Evolutionary conservation across 192 early-diverging fungal genomes (phyloP), one percentile per base, ranked within the genome.

Genomic region (Coemansia sp.): DNA sequence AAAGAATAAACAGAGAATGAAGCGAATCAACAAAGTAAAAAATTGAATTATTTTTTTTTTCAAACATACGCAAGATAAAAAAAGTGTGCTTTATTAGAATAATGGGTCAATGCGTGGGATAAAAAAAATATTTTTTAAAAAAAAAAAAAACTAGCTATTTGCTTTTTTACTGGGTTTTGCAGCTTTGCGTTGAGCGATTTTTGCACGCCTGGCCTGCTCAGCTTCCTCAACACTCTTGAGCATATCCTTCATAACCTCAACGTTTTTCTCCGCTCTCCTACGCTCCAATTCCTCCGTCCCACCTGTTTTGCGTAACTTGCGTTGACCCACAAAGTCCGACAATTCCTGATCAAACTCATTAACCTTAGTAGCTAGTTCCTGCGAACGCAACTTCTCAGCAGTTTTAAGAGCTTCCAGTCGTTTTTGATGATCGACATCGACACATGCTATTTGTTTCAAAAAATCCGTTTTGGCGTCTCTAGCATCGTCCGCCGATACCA

Each of bases 321-420:
- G 87, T 18, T 81, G 38, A 4, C 76, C 71, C 6, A 93, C 91
- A 82, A 91, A 93, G 0, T 75, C 71, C 0, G 84, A 78, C 63
- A 93, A 56, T 56, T 93, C 91, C 38, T 88, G 72, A 57, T 89
- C 90, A 80, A 93, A 93, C 64, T 90, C 90, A 64, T 93, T 88
- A 52, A 91, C 89, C 28, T 87, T 73, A 61, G 85, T 80, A 1
- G 86, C 85, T 48, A 90, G 67, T 68, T 93, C 91, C 48, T 85
- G 76, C 50, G 85, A 83, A 20, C 91, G 77, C 66, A 87, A 63
- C 63, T 85, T 87, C 62, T 91, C 88, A 14, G 89, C 87, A 40
- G 84, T 75, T 7, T 85, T 80, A 62, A 93, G 72, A 1, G 91
- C 91, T 34, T 85, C 85, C 34, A 93, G 54, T 17, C 91, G 84